Conservation (phyloP, 2,329 filamentous ascomycete genomes). For the Thielaviopsis musarum region DNA sequence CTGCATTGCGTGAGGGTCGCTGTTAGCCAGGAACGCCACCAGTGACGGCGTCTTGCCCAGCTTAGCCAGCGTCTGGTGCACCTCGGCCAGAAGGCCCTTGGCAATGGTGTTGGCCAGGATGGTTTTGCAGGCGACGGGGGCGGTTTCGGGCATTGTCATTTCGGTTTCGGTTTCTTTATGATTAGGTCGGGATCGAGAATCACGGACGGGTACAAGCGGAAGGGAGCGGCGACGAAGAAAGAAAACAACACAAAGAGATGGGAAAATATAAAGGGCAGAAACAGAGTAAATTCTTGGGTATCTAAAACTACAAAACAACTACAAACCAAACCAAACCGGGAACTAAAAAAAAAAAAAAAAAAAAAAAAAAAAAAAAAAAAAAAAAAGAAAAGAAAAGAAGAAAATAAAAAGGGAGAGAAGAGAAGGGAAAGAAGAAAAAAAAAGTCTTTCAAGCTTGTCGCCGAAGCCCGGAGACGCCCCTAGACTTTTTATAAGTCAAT, state of each 20-base stretch:
- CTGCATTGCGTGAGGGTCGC: constrained; percentile 75
- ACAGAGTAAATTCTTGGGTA: background rate
- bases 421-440: background rate
- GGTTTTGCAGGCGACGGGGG: constrained; percentile 60
- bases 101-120: constrained; percentile 77
- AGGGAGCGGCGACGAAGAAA: background rate
- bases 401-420: background rate
- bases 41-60: constrained; percentile 61
- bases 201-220: background rate
- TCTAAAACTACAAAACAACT: background rate
- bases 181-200: background rate
- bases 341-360: background rate
- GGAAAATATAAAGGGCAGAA: background rate
- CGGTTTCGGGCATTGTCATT: constrained; percentile 6
- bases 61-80: constrained; percentile 55
- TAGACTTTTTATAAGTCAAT: background rate
- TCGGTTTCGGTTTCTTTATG: background rate
- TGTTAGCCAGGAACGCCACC: constrained; percentile 82
- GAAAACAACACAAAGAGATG: background rate
- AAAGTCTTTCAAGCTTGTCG: constrained; percentile 1
- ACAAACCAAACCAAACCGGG: background rate
- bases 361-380: background rate
- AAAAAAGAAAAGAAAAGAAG: background rate
- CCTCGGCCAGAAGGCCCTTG: constrained; percentile 62
- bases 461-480: constrained; percentile 10